phyloP scores from a whole-genome alignment of 2,329 filamentous ascomycete genomes.

The Fusarium sp. region DNA sequence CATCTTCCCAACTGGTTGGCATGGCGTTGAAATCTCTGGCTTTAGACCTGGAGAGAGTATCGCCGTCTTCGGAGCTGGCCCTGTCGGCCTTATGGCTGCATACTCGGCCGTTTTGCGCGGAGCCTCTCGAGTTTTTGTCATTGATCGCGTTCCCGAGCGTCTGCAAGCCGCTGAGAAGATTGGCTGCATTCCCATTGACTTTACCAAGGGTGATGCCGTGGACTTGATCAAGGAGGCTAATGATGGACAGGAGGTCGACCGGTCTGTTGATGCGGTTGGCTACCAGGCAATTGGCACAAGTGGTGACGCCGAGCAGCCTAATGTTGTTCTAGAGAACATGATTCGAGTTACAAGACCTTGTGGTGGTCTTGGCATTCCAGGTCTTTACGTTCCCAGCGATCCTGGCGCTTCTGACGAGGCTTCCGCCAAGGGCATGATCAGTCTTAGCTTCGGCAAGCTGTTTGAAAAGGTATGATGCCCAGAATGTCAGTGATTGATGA shows the following conservation, averaged over 20 bases:
- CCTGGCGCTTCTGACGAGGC: conserved; percentile 70
- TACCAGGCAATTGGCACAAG: conserved; percentile 68
- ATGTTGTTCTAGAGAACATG: conserved; percentile 70
- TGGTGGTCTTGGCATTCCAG: conserved; percentile 69
- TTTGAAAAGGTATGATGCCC: conserved; percentile 65
- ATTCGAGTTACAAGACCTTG: conserved; percentile 69
- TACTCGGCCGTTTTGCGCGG: conserved; percentile 69
- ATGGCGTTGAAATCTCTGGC: conserved; percentile 64
- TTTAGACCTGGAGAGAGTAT: conserved; percentile 70
- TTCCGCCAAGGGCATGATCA: conserved; percentile 69
- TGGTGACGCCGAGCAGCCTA: conserved; percentile 67
- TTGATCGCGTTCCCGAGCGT: conserved; percentile 69
- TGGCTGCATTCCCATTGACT: conserved; percentile 68
- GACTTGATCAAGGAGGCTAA: conserved; percentile 68
- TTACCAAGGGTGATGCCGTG: conserved; percentile 66
- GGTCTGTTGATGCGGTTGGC: conserved; percentile 71
- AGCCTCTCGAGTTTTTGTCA: conserved; percentile 67
- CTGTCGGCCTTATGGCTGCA: conserved; percentile 72
- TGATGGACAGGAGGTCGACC: conserved; percentile 69
- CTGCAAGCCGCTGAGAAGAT: conserved; percentile 68
- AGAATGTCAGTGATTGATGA: accelerated
- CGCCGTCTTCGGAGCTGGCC: conserved; percentile 70
- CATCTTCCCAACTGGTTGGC: conserved; percentile 58
- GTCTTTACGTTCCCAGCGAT: conserved; percentile 60
- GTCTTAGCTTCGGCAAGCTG: conserved; percentile 71